Evolutionary conservation across 2,329 filamentous ascomycete genomes (phyloP).

Genomic region (Sclerotinia glacialis): DNA sequence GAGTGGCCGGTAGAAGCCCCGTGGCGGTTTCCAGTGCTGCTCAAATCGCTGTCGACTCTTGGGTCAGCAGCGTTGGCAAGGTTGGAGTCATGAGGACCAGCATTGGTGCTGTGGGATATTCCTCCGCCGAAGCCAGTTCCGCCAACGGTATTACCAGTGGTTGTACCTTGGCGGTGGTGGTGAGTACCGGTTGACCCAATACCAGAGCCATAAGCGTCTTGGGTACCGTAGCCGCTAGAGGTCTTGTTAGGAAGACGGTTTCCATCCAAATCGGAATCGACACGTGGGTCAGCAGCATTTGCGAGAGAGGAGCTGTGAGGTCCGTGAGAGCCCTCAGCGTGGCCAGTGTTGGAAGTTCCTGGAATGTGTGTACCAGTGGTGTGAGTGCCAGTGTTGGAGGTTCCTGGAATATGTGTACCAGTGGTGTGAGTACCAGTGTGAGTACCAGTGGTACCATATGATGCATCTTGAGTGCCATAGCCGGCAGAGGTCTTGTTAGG

Average conservation of each 20-base stretch:
- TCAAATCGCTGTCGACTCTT: constrained; percentile 52
- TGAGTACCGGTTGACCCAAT: constrained; percentile 17
- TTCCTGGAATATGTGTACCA: constrained; percentile 6
- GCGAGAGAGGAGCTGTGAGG: constrained; percentile 4
- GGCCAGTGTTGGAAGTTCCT: constrained; percentile 15
- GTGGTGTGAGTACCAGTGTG: constrained; percentile 39
- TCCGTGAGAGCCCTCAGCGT: constrained; percentile 3
- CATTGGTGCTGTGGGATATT: constrained; percentile 38
- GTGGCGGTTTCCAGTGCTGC: constrained; percentile 43
- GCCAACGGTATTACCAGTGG: constrained; percentile 14
- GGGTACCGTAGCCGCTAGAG: constrained; percentile 11
- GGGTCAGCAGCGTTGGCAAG: constrained; percentile 50
- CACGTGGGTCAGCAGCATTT: constrained; percentile 49
- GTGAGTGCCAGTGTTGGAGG: constrained; percentile 1
- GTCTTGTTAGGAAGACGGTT: constrained; percentile 20
- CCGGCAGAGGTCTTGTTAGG: constrained; percentile 2
- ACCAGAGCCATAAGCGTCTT: constrained; percentile 21
- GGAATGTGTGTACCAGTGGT: constrained; percentile 19
- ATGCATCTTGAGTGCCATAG: not conserved
- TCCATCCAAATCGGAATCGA: constrained; percentile 49
- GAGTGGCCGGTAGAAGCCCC: constrained; percentile 30
- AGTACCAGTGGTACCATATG: constrained; percentile 37
- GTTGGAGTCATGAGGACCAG: constrained; percentile 41
- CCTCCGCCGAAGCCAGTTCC: constrained; percentile 29
- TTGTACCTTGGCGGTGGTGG: constrained; percentile 11